Evolutionary conservation across 2,329 filamentous ascomycete genomes (phyloP).

Genomic region (Colletotrichum liaoningense): DNA sequence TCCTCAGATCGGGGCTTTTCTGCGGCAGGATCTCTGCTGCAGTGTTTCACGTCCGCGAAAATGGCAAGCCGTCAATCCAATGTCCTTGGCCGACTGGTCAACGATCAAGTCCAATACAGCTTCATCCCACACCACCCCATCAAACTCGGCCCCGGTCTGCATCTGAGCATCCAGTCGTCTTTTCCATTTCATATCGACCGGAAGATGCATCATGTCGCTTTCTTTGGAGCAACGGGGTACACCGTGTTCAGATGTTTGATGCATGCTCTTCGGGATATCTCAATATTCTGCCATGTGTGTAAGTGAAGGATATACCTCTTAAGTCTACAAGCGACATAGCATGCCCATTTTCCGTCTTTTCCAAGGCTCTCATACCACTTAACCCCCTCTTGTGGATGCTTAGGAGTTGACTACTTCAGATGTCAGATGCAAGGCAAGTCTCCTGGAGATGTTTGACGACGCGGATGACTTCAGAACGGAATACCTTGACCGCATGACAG

Average conservation of each 20-base stretch:
- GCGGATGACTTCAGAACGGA: not conserved
- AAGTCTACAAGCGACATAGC: no score
- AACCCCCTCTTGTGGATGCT: not conserved
- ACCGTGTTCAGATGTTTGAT: constrained; percentile 10
- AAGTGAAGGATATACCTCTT: not conserved
- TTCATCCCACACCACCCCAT: not conserved
- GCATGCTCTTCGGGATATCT: not conserved
- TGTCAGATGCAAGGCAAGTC: not conserved
- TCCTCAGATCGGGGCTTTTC: not conserved
- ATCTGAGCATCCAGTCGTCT: not conserved
- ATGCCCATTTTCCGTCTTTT: not conserved
- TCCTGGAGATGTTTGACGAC: not conserved
- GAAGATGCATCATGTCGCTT: constrained; percentile 17
- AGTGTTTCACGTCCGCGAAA: not conserved
- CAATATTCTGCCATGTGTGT: constrained; percentile 12
- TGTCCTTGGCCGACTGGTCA: not conserved
- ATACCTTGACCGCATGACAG: not conserved
- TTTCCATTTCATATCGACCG: not conserved
- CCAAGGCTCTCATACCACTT: no score
- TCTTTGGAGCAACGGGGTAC: constrained; percentile 17
- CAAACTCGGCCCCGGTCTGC: not conserved
- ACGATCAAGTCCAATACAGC: not conserved
- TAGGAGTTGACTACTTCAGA: not conserved
- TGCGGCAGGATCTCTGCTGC: not conserved
- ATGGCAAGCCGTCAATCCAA: not conserved